These are phyloP conservation scores for Rasamsonia emersonii DNA, from an alignment of 2,329 filamentous ascomycete genomes.

Conservation along the genomic window DNA sequence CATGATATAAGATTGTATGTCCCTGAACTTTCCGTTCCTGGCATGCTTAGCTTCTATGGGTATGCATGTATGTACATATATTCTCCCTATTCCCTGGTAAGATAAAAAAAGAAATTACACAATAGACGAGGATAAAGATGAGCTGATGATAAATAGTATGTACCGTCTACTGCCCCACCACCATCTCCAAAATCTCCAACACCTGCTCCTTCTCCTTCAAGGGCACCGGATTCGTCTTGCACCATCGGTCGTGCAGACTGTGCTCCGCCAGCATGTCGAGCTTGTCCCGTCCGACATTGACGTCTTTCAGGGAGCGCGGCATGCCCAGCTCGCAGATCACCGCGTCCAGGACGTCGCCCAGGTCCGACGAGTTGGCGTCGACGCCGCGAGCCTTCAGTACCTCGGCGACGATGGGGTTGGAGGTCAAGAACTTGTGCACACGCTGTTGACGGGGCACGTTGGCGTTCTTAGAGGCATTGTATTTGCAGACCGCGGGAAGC, in stretches of 20 bases:
- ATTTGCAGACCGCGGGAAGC: constrained; percentile 49
- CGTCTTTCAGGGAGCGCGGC: constrained; percentile 46
- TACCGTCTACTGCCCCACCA: constrained; percentile 13
- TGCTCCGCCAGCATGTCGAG: constrained; percentile 42
- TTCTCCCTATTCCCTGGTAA: too few species aligned
- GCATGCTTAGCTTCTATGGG: too few species aligned
- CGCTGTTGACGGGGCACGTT: constrained; percentile 36
- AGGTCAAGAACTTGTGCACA: constrained; percentile 34
- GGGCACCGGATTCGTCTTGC: constrained; percentile 43
- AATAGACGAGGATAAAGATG: too few species aligned
- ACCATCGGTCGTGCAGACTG: constrained; percentile 44
- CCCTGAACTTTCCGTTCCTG: too few species aligned
- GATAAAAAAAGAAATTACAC: too few species aligned
- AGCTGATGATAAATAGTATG: too few species aligned
- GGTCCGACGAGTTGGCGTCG: constrained; percentile 25
- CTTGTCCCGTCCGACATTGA: constrained; percentile 42
- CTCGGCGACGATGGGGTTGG: constrained; percentile 25
- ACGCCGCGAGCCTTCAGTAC: constrained; percentile 25
- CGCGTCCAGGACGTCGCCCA: constrained; percentile 45
- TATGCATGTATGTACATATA: too few species aligned
- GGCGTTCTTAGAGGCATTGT: constrained; percentile 39
- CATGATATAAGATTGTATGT: too few species aligned
- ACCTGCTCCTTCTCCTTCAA: constrained; percentile 42
- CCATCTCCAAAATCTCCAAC: constrained; percentile 43
- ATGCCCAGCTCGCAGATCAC: constrained; percentile 45